These are phyloP conservation scores for Arthrobotrys musiformis DNA, from an alignment of 2,329 filamentous ascomycete genomes.

Conservation along the genomic window DNA sequence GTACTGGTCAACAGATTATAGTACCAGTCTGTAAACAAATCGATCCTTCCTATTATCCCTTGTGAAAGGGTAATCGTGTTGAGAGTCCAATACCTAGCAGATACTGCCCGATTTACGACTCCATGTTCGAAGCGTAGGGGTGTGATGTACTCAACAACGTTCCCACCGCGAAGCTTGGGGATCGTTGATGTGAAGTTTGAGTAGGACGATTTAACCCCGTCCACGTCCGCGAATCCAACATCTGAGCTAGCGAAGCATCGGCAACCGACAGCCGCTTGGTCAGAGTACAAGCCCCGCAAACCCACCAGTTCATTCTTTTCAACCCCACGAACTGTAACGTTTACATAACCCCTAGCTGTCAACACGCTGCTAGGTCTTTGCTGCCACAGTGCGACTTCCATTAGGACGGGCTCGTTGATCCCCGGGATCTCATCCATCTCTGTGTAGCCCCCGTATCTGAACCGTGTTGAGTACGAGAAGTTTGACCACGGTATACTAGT, in stretches of 20 bases:
- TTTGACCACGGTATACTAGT: not conserved
- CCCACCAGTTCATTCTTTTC: slow-evolving; percentile 1
- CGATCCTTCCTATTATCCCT: not conserved
- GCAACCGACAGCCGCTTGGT: not conserved
- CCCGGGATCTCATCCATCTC: not conserved
- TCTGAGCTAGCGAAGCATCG: slow-evolving; percentile 26
- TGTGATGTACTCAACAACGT: not conserved
- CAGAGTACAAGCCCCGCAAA: not conserved
- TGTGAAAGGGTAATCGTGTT: not conserved
- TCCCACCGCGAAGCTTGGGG: not conserved
- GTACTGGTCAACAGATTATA: not conserved
- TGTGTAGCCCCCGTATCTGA: not conserved
- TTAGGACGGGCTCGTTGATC: not conserved
- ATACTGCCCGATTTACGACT: not conserved
- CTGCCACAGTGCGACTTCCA: slow-evolving; percentile 13
- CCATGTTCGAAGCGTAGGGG: not conserved
- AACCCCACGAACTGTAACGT: not conserved
- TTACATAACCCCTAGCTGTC: not conserved
- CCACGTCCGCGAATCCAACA: not conserved
- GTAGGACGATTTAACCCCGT: not conserved
- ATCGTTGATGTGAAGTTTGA: slow-evolving; percentile 7
- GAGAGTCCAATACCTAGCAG: not conserved
- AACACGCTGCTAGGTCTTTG: not conserved
- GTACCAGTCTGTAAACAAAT: not conserved
- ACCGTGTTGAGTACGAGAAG: not conserved